These are phyloP conservation scores for Calocybe indica DNA, from an alignment of 768 basidiomycete species.

Conservation along the genomic window DNA sequence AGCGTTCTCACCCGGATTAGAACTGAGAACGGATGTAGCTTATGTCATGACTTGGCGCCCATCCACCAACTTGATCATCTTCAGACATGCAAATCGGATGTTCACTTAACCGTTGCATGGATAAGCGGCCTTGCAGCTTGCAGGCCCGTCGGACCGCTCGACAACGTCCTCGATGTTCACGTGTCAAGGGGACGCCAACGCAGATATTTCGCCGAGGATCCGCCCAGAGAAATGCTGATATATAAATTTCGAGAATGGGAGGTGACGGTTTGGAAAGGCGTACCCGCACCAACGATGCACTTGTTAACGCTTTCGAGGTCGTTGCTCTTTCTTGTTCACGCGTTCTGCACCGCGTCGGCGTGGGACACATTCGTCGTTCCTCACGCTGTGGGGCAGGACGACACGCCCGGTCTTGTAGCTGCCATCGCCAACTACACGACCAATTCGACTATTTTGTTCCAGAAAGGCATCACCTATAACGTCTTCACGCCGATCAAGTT, in stretches of 20 bases:
- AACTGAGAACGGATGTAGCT: too few relatives aligned
- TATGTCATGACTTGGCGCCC: too few relatives aligned
- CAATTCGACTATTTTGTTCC: conserved; percentile 51
- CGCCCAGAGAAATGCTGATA: not conserved
- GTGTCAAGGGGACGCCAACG: not conserved
- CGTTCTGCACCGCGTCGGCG: conserved; percentile 16
- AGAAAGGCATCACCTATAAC: conserved; percentile 53
- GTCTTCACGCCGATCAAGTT: conserved; percentile 56
- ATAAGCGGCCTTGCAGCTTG: not conserved
- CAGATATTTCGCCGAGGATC: conserved; percentile 1
- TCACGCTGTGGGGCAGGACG: conserved; percentile 41
- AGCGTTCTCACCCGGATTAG: too few relatives aligned
- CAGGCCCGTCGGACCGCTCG: not conserved
- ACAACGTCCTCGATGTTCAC: not conserved
- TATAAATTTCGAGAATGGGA: not conserved
- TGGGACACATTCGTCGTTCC: conserved; percentile 50
- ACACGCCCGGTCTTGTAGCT: conserved; percentile 41
- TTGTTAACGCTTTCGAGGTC: conserved; percentile 4
- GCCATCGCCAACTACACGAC: conserved; percentile 33
- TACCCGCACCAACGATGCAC: conserved; percentile 1
- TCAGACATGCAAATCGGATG: not conserved
- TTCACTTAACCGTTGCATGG: not conserved
- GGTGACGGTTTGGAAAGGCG: not conserved
- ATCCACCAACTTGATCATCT: too few relatives aligned
- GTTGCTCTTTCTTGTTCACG: conserved; percentile 15